phyloP scores from a whole-genome alignment of 495 filamentous ascomycete genomes.

The Tuber borchii region DNA sequence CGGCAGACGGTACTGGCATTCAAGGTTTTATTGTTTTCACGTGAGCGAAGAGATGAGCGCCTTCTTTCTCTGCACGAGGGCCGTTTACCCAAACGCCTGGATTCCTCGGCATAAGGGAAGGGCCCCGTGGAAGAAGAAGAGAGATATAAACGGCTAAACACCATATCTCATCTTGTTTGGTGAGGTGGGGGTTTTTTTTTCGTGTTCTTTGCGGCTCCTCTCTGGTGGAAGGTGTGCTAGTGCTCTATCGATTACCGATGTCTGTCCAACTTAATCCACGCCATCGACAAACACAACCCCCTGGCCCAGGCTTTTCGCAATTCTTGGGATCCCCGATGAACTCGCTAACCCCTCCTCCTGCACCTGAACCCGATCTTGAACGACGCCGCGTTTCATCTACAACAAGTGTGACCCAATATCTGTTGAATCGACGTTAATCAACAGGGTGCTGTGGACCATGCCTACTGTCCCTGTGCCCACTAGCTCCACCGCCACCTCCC shows the following conservation, averaged over 20 bases:
- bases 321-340: constrained; percentile 3
- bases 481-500: constrained; percentile 19
- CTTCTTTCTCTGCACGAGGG: background rate
- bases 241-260: background rate
- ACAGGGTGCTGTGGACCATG: constrained; percentile 32
- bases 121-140: background rate
- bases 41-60: background rate
- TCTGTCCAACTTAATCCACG: background rate
- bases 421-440: background rate
- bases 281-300: constrained; percentile 2
- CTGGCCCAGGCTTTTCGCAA: background rate
- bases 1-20: background rate
- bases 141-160: background rate
- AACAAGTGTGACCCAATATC: background rate
- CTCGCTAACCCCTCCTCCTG: constrained; percentile 2
- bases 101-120: background rate
- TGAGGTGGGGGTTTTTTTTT: background rate
- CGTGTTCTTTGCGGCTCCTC: background rate
- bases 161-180: background rate
- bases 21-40: background rate
- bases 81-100: background rate
- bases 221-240: background rate
- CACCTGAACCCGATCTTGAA: background rate
- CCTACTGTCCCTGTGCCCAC: constrained; percentile 33
- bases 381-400: background rate